Percentiles rank a stretch among this genome's conserved stretches.
Evolutionary conservation across 2,329 filamentous ascomycete genomes (phyloP).

Genomic region (Alternaria viburni): DNA sequence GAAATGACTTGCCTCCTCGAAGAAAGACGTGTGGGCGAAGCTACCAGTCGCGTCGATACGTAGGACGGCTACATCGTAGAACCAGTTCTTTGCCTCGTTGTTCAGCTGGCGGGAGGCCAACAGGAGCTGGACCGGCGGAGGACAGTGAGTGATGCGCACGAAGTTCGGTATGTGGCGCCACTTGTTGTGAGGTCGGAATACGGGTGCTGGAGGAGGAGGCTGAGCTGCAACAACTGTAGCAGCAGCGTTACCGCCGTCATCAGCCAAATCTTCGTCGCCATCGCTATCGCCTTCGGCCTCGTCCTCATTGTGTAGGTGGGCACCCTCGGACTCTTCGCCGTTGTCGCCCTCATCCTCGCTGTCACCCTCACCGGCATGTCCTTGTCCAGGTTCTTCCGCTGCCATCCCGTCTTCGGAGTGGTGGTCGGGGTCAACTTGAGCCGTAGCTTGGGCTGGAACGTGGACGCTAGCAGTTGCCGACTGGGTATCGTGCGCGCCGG

Average conservation of each 20-base stretch:
- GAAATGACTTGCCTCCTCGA: conserved; percentile 30
- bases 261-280: conserved; percentile 6
- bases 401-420: not conserved
- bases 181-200: conserved; percentile 27
- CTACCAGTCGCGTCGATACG: conserved; percentile 41
- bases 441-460: not conserved
- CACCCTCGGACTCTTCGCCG: not conserved
- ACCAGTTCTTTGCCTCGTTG: conserved; percentile 40
- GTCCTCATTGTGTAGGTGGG: not conserved
- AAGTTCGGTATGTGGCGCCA: conserved; percentile 46
- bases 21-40: conserved; percentile 44
- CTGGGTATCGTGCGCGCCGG: not conserved
- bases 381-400: not conserved
- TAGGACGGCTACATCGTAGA: conserved; percentile 39
- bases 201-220: conserved; percentile 9
- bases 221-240: not conserved
- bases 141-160: conserved; percentile 38
- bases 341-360: not conserved
- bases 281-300: not conserved
- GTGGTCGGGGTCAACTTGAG: not conserved
- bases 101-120: conserved; percentile 38
- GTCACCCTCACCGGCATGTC: not conserved
- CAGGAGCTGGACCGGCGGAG: conserved; percentile 39
- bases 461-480: not conserved
- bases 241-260: conserved; percentile 8